Base-by-base conservation (phyloP, 2,329 filamentous ascomycete genomes). In the Metarhizium album region DNA sequence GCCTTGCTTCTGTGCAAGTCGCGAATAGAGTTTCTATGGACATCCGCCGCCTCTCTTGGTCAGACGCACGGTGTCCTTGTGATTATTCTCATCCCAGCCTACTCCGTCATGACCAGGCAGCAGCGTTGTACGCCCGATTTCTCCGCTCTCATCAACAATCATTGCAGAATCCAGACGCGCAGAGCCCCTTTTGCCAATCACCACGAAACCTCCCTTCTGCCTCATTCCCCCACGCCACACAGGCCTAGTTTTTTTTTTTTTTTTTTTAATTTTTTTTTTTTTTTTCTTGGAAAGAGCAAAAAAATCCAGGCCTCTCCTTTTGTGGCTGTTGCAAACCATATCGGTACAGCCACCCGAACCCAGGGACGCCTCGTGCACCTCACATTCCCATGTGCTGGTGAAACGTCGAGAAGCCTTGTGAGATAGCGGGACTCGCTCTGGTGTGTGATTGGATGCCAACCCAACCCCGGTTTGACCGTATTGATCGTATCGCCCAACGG, bases 341-440 rank as follows among this genome's bases (percentile, higher is more conserved):
- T 6, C 27, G n/a, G 48, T 33, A 40, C 42, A 46, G 48, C 37
- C 37, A 49, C 47, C 35, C 40, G n/a, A 40, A 13, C 40, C 40
- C 40, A 22, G 40, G 8, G 13, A 43, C 40, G 47, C 38, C 47
- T 35, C 16, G 47, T 45, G 20, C 40, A 42, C n/a, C 31, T 50
- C 7, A 23, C n/a, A n/a, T n/a, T n/a, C n/a, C n/a, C n/a, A n/a
- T n/a, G n/a, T n/a, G n/a, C n/a, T n/a, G n/a, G n/a, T 31, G 16
- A 13, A 42, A 38, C 18, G 43, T 27, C 38, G 40, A 40, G n/a
- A 40, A 40, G 16, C 40, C 11, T 24, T 23, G 3, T 43, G 40
- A 22, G 20, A 22, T 8, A 43, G 40, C 40, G 40, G 40, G 3
- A 24, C 13, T 43, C 40, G 40, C 4, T 3, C 22, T 2, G 20